Evolutionary conservation across 345 rosid species (phyloP).

Genomic region (Salix koriyanagi): DNA sequence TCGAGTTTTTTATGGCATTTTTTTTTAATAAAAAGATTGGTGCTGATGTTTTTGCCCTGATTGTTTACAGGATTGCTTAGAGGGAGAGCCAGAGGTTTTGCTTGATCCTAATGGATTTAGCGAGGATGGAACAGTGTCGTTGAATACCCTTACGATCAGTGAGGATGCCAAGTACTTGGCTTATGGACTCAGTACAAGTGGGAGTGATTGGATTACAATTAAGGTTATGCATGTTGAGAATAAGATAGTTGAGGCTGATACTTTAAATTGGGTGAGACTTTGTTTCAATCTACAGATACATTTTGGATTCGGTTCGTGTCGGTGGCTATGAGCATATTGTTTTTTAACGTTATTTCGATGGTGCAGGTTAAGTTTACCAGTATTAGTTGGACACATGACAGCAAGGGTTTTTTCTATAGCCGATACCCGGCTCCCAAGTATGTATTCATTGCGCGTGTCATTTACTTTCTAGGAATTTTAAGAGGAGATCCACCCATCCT

Average conservation of each 20-base stretch:
- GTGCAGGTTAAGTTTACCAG: conserved; percentile 69
- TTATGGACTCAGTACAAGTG: conserved; percentile 74
- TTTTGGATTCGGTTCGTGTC: not conserved
- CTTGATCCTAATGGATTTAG: conserved; percentile 87
- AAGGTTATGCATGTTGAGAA: conserved; percentile 62
- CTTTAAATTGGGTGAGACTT: conserved; percentile 69
- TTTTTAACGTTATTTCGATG: not conserved
- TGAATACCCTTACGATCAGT: conserved; percentile 47
- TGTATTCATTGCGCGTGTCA: conserved; percentile 5
- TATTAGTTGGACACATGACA: conserved; percentile 84
- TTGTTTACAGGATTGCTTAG: conserved; percentile 54
- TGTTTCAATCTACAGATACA: not conserved
- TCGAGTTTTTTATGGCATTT: not conserved
- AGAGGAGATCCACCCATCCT: no score
- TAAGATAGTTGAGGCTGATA: conserved; percentile 59
- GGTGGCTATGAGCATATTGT: not conserved
- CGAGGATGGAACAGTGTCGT: conserved; percentile 78
- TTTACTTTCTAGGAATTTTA: not conserved
- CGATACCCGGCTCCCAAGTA: conserved; percentile 85
- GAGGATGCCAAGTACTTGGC: conserved; percentile 76
- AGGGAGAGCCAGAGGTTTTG: conserved; percentile 61
- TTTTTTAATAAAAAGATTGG: not conserved
- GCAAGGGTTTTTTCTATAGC: conserved; percentile 83
- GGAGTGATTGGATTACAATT: conserved; percentile 90
- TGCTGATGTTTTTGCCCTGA: not conserved